Base-by-base conservation (phyloP, 139 green algal species). In the Chlamydomonas sp. region DNA sequence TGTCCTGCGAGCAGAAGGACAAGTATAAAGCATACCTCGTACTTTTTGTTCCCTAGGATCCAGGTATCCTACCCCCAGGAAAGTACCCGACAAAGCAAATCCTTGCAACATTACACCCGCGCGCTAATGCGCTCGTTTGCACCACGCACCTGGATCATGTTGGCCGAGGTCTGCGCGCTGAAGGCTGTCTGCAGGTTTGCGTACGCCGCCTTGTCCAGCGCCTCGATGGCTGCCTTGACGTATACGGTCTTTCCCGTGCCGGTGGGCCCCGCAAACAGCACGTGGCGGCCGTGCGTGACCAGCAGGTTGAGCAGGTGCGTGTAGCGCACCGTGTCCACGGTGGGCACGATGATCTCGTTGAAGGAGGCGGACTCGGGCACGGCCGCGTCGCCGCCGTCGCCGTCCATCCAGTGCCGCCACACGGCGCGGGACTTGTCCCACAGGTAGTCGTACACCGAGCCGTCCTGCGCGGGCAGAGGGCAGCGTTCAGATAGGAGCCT, bases 201-300 rank as follows among this genome's bases (percentile, higher is more conserved):
- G 85, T 91, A 97, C 75, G 84, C n/a, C 5, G 73, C 63, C 88
- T 92, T 95, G 90, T 95, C 91, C 83, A 96, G 58, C 68, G 58
- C 73, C 72, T 91, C 86, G 59, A 97, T 90, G 61, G 78, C 83
- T 20, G 80, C 68, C 78, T 94, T 95, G 83, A 96, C 89, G 88
- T 96, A 96, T 68, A 97, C 88, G 5, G 95, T 97, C 91, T 97
- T 97, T 58, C 95, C 95, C 57, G 88, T 95, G 20, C 92, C 93
- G 5, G 94, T 97, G 67, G 91, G 85, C 12, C 94, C 94, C 31
- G 89, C 84, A 61, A 93, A 91, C 83, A 96, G 85, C 81, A 94
- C 78, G 80, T 95, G 94, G 71, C 93, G 89, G 15, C 85, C 85
- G 66, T 93, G 90, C 18, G 77, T 90, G 8, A 89, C 82, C 80